These are phyloP conservation scores for Nakazawaea anatomiae DNA, from an alignment of 805 yeast genomes.

Conservation along the genomic window DNA sequence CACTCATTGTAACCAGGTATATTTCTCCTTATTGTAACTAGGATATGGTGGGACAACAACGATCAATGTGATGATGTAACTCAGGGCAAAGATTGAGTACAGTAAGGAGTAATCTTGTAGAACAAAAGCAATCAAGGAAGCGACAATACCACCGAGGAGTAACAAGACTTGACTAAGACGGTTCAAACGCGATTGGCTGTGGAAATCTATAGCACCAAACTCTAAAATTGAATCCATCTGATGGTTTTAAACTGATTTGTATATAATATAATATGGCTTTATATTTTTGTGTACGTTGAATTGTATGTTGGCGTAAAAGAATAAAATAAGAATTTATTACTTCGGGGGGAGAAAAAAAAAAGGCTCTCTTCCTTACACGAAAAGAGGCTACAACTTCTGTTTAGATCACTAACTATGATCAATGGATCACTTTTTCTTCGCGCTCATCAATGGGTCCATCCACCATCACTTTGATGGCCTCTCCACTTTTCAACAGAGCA, in stretches of 20 bases:
- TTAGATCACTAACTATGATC: background rate
- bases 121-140: slow-evolving; percentile 43
- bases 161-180: slow-evolving; percentile 20
- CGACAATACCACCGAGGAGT: slow-evolving; percentile 26
- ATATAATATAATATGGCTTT: too few relatives aligned
- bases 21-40: slow-evolving; percentile 41
- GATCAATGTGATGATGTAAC: slow-evolving; percentile 21
- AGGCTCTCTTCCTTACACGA: too few relatives aligned
- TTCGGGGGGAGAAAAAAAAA: too few relatives aligned
- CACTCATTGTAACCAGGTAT: slow-evolving; percentile 36
- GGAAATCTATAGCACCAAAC: slow-evolving; percentile 37
- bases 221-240: slow-evolving; percentile 7
- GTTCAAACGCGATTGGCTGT: slow-evolving; percentile 45
- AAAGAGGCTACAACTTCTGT: too few relatives aligned
- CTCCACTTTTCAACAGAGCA: slow-evolving; percentile 60
- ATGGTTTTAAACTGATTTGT: background rate
- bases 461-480: slow-evolving; percentile 74
- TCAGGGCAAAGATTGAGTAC: slow-evolving; percentile 29
- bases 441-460: slow-evolving; percentile 51
- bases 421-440: slow-evolving; percentile 1
- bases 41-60: slow-evolving; percentile 57
- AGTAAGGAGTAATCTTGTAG: slow-evolving; percentile 36
- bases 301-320: background rate
- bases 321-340: background rate
- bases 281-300: background rate